Evolutionary conservation across 2,329 filamentous ascomycete species (phyloP), one percentile per base, ranked within the genome.

Genomic region (Xylariales sp.): DNA sequence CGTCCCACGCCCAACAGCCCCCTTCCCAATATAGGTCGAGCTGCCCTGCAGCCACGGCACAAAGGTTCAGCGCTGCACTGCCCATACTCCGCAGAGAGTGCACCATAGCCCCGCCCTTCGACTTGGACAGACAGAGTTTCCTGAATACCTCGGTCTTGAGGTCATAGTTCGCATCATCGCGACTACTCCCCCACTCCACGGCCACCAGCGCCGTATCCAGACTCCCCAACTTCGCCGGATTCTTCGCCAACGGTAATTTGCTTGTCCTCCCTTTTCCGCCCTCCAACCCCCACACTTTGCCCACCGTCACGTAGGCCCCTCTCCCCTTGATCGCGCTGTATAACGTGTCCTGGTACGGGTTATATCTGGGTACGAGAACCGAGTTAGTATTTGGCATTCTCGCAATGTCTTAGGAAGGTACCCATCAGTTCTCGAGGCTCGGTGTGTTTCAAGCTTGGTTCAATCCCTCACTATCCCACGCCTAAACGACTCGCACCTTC

Each of bases 1-100:
- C 86, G 59, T 91, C 86, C 86, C 86, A 91, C 2, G 86, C 84
- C 77, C 85, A 91, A 61, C 84, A 88, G 1, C 87, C 86, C 27
- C 83, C 85, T 64, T 91, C 86, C 86, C 86, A 91, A 59, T 88
- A 91, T 16, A 79, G 54, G 58, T 91, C 86, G 19, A 88, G 52
- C 59, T 80, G 74, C 0, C 86, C 86, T 8, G 78, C 76, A 3
- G 86, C 86, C 3, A 88, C 82, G 28, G 73, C 75, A 43, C 84
- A 87, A 14, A 90, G 62, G 60, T 90, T 90, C 53, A 91, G 66
- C 29, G 86, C 86, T 6, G 86, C 86, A 38, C 76, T 82, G 3
- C 86, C 86, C 46, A 88, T 63, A 25, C 73, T 79, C n/a, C 86
- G 70, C 44, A 91, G 60, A 8, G 76, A 78, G 57, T 90, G 86